Conservation (phyloP, 2,329 filamentous ascomycete species). For the Biscogniauxia mediterranea region DNA sequence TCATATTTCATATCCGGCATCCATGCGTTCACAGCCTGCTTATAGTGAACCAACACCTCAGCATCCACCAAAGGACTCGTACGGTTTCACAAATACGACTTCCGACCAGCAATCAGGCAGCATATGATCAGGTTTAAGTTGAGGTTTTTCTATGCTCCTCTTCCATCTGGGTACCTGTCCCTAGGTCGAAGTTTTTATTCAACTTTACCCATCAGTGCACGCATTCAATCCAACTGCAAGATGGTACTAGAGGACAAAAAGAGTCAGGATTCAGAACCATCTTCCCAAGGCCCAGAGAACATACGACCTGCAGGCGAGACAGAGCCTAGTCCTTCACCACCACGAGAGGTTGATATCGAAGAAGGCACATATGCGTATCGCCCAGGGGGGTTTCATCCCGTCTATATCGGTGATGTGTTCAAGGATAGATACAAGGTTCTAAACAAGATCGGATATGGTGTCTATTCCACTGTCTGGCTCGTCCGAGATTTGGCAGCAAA, state of each 20-base stretch:
- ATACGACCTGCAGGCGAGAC: not conserved
- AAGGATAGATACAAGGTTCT: conserved; percentile 14
- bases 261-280: not conserved
- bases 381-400: conserved; percentile 15
- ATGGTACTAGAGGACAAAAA: not conserved
- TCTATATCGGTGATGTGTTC: conserved; percentile 22
- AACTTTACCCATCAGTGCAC: too few species aligned
- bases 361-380: conserved; percentile 1
- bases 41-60: too few species aligned
- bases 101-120: too few species aligned
- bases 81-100: too few species aligned
- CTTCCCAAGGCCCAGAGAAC: not conserved
- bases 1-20: too few species aligned
- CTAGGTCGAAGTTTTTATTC: too few species aligned
- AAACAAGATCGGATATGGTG: conserved; percentile 18
- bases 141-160: too few species aligned
- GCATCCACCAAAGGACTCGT: too few species aligned
- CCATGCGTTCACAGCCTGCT: too few species aligned
- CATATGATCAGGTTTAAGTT: too few species aligned
- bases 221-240: not conserved
- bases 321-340: not conserved
- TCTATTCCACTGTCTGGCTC: conserved; percentile 16
- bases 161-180: not conserved
- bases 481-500: conserved; percentile 6
- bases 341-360: not conserved